These are phyloP conservation scores for Aspergillus ruber DNA, from an alignment of 2,329 filamentous ascomycete genomes.

Conservation along the genomic window DNA sequence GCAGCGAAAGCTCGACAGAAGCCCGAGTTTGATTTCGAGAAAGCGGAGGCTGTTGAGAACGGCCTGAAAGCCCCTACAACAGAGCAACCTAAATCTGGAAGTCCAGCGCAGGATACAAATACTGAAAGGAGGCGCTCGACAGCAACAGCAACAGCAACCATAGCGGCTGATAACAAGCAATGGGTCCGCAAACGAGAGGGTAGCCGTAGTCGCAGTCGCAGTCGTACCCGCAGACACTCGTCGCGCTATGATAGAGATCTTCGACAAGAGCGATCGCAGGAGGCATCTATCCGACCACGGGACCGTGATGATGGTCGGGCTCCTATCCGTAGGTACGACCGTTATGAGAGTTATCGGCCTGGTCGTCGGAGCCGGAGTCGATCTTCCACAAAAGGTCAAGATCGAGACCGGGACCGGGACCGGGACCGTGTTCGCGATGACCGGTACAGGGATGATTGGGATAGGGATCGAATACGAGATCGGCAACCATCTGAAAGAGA, in stretches of 20 bases:
- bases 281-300: slow-evolving; percentile 22
- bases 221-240: slow-evolving; percentile 21
- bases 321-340: slow-evolving; percentile 20
- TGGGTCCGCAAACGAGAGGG: slow-evolving; percentile 19
- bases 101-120: slow-evolving; percentile 22
- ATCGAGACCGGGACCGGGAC: slow-evolving; percentile 21
- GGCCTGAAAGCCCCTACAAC: slow-evolving; percentile 25
- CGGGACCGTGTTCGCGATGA: slow-evolving; percentile 17
- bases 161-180: slow-evolving; percentile 19
- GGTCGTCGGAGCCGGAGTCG: slow-evolving; percentile 30
- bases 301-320: slow-evolving; percentile 24
- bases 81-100: slow-evolving; percentile 11
- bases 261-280: slow-evolving; percentile 21
- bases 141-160: slow-evolving; percentile 3
- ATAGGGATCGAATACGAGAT: slow-evolving; percentile 1
- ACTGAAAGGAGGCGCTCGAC: slow-evolving; percentile 20
- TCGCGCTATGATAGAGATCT: slow-evolving; percentile 27
- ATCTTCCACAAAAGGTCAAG: slow-evolving; percentile 20
- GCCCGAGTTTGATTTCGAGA: slow-evolving; percentile 47
- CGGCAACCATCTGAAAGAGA: slow-evolving; percentile 9
- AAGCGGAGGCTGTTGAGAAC: slow-evolving; percentile 38
- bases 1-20: slow-evolving; percentile 47
- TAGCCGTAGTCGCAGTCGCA: slow-evolving; percentile 23
- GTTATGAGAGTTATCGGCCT: slow-evolving; percentile 27
- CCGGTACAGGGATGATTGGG: slow-evolving; percentile 2